Percentiles rank a stretch among this genome's conserved stretches.
Evolutionary conservation across 805 yeast genomes (phyloP).

Genomic region (Teunomyces pallodes): DNA sequence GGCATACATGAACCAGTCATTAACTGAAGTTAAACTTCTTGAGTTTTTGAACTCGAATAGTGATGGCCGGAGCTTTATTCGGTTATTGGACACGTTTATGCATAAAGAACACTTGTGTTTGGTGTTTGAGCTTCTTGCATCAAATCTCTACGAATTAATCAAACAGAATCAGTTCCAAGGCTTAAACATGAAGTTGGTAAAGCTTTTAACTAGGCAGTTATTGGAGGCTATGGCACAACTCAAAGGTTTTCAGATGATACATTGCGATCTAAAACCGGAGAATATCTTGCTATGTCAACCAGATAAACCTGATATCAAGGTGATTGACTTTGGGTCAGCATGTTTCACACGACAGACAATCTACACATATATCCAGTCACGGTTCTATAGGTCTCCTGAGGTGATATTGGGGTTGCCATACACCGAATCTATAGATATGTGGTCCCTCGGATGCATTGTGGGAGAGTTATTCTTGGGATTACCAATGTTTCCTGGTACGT

Average conservation of each 20-base stretch:
- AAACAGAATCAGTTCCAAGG: slow-evolving; percentile 95
- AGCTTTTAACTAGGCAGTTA: slow-evolving; percentile 74
- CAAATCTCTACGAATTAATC: slow-evolving; percentile 84
- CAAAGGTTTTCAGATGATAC: slow-evolving; percentile 82
- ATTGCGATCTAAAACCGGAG: slow-evolving; percentile 97
- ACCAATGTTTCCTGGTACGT: slow-evolving; percentile 92
- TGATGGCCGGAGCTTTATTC: slow-evolving; percentile 71
- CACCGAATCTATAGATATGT: slow-evolving; percentile 90
- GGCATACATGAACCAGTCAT: slow-evolving; percentile 85
- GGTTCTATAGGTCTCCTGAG: slow-evolving; percentile 94
- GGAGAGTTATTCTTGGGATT: slow-evolving; percentile 89
- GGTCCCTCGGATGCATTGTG: slow-evolving; percentile 94
- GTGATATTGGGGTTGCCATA: slow-evolving; percentile 90
- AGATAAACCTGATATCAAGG: slow-evolving; percentile 82
- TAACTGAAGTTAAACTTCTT: slow-evolving; percentile 83
- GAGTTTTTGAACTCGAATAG: slow-evolving; percentile 70
- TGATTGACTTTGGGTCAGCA: slow-evolving; percentile 95
- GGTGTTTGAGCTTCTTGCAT: slow-evolving; percentile 85
- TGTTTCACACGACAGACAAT: slow-evolving; percentile 88
- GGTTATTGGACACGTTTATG: slow-evolving; percentile 82
- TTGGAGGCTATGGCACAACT: slow-evolving; percentile 77
- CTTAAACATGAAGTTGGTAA: slow-evolving; percentile 71
- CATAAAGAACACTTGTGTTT: slow-evolving; percentile 91
- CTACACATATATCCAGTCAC: slow-evolving; percentile 87
- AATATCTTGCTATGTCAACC: slow-evolving; percentile 79